Evolutionary conservation across 2,329 filamentous ascomycete genomes (phyloP), one percentile per base, ranked within the genome.

Genomic region (Aspergillus sp.): DNA sequence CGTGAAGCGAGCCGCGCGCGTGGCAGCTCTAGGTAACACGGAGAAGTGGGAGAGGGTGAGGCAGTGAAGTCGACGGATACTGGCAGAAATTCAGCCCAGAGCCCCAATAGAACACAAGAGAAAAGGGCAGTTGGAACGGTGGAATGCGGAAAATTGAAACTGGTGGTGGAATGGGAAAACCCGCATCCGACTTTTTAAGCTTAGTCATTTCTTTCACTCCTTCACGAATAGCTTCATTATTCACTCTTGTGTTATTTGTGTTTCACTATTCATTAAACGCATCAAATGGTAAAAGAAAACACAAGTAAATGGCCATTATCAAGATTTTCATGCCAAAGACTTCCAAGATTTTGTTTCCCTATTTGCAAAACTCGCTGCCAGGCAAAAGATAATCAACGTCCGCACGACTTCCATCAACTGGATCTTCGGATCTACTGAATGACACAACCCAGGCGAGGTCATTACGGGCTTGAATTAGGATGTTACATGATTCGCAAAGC

Each of bases 1-100:
- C 67, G 73, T 80, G 76, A 75, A 73, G 70, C 70, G 76, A 78
- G 75, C 75, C 76, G 75, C 71, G 69, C 62, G 62, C 62, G 74
- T 74, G 73, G 74, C 75, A 78, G 75, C 75, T 78, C 75, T 67
- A 63, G 66, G 65, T 61, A 68, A 65, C 62, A 67, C 64, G 58
- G 51, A 58, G 53, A 26, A 42, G 47, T 51, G 53, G 32, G 34
- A 36, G 34, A 36, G 12, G 45, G 45, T 32, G 52, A 57, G 41
- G 39, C 39, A 50, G 22, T 18, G 41, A 17, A 42, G 39, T 24
- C 24, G 24, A 32, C 41, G 48, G 50, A 45, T 49, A 48, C 47
- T 48, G 50, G 47, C 55, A 49, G 50, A 50, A 45, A 54, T 41
- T 50, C 55, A 45, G 43, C 36, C 39, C 41, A 44, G 38, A 42